Evolutionary conservation across 306 rosid genomes (phyloP).

Genomic region (Prunus mira): DNA sequence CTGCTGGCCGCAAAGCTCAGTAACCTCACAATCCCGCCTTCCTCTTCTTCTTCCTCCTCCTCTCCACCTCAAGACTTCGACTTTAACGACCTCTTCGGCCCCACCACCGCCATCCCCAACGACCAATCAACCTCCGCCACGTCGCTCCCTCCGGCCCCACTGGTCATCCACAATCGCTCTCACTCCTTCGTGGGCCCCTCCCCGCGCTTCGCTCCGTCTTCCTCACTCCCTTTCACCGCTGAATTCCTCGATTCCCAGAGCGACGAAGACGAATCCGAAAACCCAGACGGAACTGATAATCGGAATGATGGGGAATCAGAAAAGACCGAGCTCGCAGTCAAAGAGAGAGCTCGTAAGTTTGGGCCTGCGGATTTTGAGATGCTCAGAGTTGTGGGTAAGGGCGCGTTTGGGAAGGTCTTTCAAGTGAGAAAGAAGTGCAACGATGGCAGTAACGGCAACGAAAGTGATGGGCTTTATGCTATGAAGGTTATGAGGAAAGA

Average conservation of each 20-base stretch:
- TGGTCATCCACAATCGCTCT: constrained; percentile 68
- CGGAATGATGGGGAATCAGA: constrained; percentile 5
- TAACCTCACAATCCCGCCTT: constrained; percentile 59
- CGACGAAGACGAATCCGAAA: constrained; percentile 32
- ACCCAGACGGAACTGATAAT: background rate
- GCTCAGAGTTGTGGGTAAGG: constrained; percentile 74
- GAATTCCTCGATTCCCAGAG: constrained; percentile 42
- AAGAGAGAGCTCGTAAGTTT: constrained; percentile 34
- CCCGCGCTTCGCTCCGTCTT: constrained; percentile 52
- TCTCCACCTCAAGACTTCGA: constrained; percentile 41
- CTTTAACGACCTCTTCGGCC: constrained; percentile 42
- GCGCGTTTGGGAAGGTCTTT: constrained; percentile 92
- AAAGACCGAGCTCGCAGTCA: constrained; percentile 2
- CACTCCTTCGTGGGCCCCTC: constrained; percentile 98
- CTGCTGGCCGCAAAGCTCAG: constrained; percentile 54
- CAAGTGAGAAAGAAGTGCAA: constrained; percentile 53
- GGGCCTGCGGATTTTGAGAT: constrained; percentile 81
- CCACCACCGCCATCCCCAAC: constrained; percentile 29
- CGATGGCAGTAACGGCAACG: background rate
- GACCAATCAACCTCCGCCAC: constrained; percentile 26
- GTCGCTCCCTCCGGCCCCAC: constrained; percentile 29
- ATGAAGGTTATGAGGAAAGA: constrained; percentile 98
- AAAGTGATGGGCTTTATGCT: constrained; percentile 63
- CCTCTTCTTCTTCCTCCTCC: constrained; percentile 38
- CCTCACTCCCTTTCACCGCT: constrained; percentile 35